Evolutionary conservation across 192 early-diverging fungal species (phyloP), one percentile per base, ranked within the genome.

Genomic region (Piromyces sp.): DNA sequence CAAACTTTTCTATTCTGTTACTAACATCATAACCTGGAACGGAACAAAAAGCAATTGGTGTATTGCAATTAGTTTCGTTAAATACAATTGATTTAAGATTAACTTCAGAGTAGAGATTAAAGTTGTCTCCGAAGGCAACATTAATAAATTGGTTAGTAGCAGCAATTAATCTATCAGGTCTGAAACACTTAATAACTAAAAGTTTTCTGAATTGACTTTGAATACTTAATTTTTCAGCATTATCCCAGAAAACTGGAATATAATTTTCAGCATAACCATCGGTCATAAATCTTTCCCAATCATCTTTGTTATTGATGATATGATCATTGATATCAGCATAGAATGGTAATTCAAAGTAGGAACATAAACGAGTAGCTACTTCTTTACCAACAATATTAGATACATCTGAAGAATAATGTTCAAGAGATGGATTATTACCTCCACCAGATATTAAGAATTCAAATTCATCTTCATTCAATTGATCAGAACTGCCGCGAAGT

Each of bases 21-120:
- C 96, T 96, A 22, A 97, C 97, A 86, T 99, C 98, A 87, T 97
- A 94, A 51, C 98, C 98, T 37, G 94, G 94, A 17, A 93, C 91
- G 22, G 95, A 94, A 86, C 95, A 97, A 78, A 99, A 92, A 11
- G 95, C 95, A 36, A 99, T 88, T 6, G 96, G 96, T 30, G 93
- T 95, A n/a, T 87, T 82, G 2, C 91, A 84, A 33, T 86, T 87
- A 68, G 90, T 88, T 85, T 98, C 98, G 29, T 93, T 87, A 1
- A 87, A 79, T 0, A 95, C 94, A 22, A 97, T 84, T 29, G 87
- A 83, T 9, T 89, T 84, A 79, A 98, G 84, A 51, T 94, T 91
- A 58, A 96, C 87, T 22, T 94, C 95, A 7, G 91, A 84, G 40
- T 81, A 30, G 83, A 82, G 78, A 28, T 89, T 81, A 81, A 95